Base-by-base conservation (phyloP, 2,329 filamentous ascomycete genomes). In the Botryotinia calthae region DNA sequence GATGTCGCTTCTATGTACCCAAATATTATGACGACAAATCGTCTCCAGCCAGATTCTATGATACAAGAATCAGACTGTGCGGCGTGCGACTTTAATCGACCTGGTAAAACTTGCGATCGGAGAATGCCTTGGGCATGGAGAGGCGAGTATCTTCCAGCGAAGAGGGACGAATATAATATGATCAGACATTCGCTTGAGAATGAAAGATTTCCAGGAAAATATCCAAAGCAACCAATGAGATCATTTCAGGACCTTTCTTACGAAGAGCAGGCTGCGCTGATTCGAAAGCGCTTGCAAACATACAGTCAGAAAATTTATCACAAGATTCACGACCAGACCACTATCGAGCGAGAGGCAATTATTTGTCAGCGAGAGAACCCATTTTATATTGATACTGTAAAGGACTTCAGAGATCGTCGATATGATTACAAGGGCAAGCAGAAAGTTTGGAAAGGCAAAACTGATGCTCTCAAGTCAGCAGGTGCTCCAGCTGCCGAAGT, bases 1-100 rank as follows among this genome's bases (percentile, higher is more conserved):
- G 96, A 99, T 80, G 97, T 99, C 73, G 96, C 96, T 28, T 98
- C 96, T 74, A 99, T 99, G 96, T 99, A 99, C 81, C 96, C 96
- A 16, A 99, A 99, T 82, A 99, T 99, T 82, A 99, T 99, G 97
- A 99, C 97, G 2, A 99, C 96, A 1, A 99, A 99, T 82, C 92
- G 96, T 81, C 83, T 99, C 64, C 96, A 99, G 78, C 96, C 96
- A 0, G 96, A 99, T 82, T 98, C 96, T n/a, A 97, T 99, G 94
- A 97, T 99, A 71, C 86, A 95, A 65, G 97, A 99, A 81, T 93
- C 95, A 0, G 94, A 97, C 79, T 99, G 97, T 79, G 96, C 96
- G 4, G 95, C 96, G 18, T 99, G 97, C 82, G 97, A 99, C 81
- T 99, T 99, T 86, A 99, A 99, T 78, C 87, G 96, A 62, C 96